Base-by-base conservation (phyloP, 768 basidiomycete genomes). In the Mrakia gelida region DNA sequence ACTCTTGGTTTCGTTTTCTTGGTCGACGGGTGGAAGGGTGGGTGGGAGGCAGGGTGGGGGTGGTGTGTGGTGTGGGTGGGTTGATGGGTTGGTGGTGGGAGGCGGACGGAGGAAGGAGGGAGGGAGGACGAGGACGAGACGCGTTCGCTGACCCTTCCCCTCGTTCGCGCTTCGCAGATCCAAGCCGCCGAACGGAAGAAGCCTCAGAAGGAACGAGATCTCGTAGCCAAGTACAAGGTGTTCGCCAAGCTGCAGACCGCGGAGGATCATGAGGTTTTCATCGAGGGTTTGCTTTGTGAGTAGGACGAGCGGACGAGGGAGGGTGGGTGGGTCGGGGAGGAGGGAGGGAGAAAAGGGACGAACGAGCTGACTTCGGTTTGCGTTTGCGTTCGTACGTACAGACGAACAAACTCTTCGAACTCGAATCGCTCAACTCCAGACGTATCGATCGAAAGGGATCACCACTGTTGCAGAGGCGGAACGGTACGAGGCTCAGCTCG, bases 171-270 rank as follows among this genome's bases (percentile, higher is more conserved):
- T 45, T 45, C 38, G 8, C 82, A 97, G 96, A 92, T 94, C 87
- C 91, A 92, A 87, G 92, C 93, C 15, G 88, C 88, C 3, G 96
- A 99, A 81, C 92, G 95, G 86, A 98, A 97, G 83, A 87, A 94
- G 26, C 88, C 89, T 11, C 91, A 92, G 81, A 96, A 98, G 80
- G 95, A 98, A 81, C 90, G 92, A 80, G 97, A 98, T 80, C 91
- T 98, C 75, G 85, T 94, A 32, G 90, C 93, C 81, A 90, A 95
- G 34, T 87, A 95, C 75, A 92, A 95, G 80, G 93, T 94, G 3
- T 98, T 98, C 84, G 89, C 96, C 38, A 89, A 91, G 74, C 86
- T 98, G 52, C 95, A 97, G 83, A 95, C 94, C 0, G 91, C 92
- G 1, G 90, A 92, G 78, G 96, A 99, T 82, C 95, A 91, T 81